Evolutionary conservation across 2,329 filamentous ascomycete genomes (phyloP).

Genomic region (Stromatinia cepivora): DNA sequence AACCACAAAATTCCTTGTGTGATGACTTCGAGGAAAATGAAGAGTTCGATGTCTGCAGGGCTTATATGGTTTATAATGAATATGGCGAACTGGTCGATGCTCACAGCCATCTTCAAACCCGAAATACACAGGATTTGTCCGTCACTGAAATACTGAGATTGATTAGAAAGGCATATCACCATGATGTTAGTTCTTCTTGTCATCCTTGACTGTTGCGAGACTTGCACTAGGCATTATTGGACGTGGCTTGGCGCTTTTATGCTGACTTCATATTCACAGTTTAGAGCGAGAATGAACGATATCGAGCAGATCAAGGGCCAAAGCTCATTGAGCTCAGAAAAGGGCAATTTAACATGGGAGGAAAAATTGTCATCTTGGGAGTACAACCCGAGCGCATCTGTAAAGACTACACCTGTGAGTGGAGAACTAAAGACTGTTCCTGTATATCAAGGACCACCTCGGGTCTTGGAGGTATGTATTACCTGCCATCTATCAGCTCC

Average conservation of each 20-base stretch:
- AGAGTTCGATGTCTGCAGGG: conserved; percentile 21
- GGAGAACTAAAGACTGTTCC: conserved; percentile 19
- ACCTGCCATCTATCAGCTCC: not conserved
- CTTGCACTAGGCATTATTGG: not conserved
- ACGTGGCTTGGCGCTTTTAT: not conserved
- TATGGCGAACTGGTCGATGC: conserved; percentile 37
- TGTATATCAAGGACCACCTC: conserved; percentile 30
- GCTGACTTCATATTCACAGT: conserved; percentile 27
- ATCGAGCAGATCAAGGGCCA: conserved; percentile 22
- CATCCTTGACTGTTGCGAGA: too few relatives aligned
- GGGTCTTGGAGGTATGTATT: conserved; percentile 33
- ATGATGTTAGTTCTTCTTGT: conserved; percentile 32
- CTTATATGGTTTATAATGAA: conserved; percentile 38
- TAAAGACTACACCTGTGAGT: not conserved
- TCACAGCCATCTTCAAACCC: conserved; percentile 21
- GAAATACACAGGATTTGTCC: conserved; percentile 29
- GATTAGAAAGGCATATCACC: conserved; percentile 36
- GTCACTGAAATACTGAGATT: conserved; percentile 33
- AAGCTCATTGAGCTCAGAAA: conserved; percentile 7
- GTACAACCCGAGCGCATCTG: conserved; percentile 26
- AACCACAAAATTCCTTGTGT: not conserved
- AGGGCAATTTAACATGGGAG: not conserved
- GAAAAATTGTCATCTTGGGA: conserved; percentile 34
- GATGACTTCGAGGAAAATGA: not conserved
- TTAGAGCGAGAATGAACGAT: conserved; percentile 31